Evolutionary conservation across 805 yeast genomes (phyloP).

Genomic region (Pichia membranifaciens): DNA sequence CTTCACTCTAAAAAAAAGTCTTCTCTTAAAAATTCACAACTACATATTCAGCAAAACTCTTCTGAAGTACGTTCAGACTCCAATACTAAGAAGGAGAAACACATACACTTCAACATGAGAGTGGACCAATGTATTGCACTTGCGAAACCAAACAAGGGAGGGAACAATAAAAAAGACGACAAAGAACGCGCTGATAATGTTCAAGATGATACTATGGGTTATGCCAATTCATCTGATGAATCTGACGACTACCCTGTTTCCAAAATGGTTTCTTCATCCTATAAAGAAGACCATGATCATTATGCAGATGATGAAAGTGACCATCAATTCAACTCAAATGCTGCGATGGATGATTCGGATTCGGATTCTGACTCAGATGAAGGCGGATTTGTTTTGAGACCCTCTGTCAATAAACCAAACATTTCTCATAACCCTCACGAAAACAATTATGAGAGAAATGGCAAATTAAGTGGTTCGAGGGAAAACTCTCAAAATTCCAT

Average conservation of each 20-base stretch:
- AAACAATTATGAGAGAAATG: neutral
- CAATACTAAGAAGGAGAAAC: slow-evolving; percentile 43
- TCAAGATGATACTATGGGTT: slow-evolving; percentile 1
- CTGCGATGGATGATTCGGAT: slow-evolving; percentile 7
- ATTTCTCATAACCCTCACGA: slow-evolving; percentile 27
- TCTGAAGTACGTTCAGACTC: slow-evolving; percentile 3
- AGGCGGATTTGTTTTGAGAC: slow-evolving; percentile 23
- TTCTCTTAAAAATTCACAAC: slow-evolving; percentile 13
- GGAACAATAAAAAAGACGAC: neutral
- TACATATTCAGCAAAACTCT: slow-evolving; percentile 10
- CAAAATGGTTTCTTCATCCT: slow-evolving; percentile 8
- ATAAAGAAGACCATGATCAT: slow-evolving; percentile 11
- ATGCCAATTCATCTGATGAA: slow-evolving; percentile 22
- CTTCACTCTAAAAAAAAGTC: slow-evolving; percentile 12
- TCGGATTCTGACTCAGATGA: slow-evolving; percentile 22
- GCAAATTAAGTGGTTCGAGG: neutral
- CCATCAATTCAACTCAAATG: neutral
- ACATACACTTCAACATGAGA: slow-evolving; percentile 86
- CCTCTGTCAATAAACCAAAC: slow-evolving; percentile 16
- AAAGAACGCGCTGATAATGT: neutral
- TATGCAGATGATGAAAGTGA: slow-evolving; percentile 15
- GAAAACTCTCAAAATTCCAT: neutral
- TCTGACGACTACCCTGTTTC: slow-evolving; percentile 18
- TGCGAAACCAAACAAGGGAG: slow-evolving; percentile 25
- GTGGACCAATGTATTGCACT: slow-evolving; percentile 93